Conservation (phyloP, 2,329 filamentous ascomycete species). For the Ophiognomonia clavigignenti-juglandacearum region DNA sequence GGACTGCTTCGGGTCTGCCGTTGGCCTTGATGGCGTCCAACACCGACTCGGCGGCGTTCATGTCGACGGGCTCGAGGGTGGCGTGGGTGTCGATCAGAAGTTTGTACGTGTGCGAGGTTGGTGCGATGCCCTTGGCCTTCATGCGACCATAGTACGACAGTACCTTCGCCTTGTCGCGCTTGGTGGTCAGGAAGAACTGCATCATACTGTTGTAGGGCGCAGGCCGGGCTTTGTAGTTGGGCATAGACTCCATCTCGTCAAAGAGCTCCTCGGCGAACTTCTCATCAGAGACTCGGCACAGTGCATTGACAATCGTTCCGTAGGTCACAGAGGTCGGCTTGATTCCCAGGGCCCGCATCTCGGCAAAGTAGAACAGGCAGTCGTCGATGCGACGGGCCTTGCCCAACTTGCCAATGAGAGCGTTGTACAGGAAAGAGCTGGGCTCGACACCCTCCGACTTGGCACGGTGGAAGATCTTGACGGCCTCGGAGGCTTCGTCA, state of each 20-base stretch:
- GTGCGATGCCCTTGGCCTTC: conserved; percentile 78
- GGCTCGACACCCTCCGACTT: conserved; percentile 92
- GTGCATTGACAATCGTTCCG: conserved; percentile 94
- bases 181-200: conserved; percentile 97
- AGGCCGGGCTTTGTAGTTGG: conserved; percentile 96
- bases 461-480: conserved; percentile 94
- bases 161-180: conserved; percentile 92
- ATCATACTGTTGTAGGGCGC: conserved; percentile 99
- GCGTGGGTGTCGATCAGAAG: conserved; percentile 93
- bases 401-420: conserved; percentile 94
- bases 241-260: conserved; percentile 98
- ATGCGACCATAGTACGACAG: conserved; percentile 93
- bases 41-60: conserved; percentile 80
- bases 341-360: conserved; percentile 91
- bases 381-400: conserved; percentile 98
- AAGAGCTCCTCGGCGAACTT: conserved; percentile 97
- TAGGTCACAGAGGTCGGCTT: conserved; percentile 97
- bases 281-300: conserved; percentile 95
- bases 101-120: conserved; percentile 96
- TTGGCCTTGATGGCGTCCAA: conserved; percentile 71
- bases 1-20: conserved; percentile 79
- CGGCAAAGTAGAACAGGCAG: conserved; percentile 94
- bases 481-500: conserved; percentile 92
- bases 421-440: conserved; percentile 96
- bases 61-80: conserved; percentile 85